Base-by-base conservation (phyloP, 495 filamentous ascomycete genomes). In the Tuber magnatum region DNA sequence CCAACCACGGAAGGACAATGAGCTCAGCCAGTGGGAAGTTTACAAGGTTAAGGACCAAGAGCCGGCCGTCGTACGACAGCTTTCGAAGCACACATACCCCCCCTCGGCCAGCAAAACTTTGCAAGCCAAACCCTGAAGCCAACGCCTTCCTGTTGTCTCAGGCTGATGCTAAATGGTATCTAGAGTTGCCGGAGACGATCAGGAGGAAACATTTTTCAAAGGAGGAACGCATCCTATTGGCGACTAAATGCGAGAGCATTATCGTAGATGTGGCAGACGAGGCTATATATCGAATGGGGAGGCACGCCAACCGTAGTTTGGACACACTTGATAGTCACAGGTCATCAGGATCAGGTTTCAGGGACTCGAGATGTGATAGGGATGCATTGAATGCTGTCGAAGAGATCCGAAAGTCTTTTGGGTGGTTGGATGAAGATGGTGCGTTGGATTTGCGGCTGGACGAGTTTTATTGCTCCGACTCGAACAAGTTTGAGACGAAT, bases 361-460 rank as follows among this genome's bases (percentile, higher is more conserved):
- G 80, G 70, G 83, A 74, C n/a, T 81, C 81, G 24, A 82, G 83
- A 68, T 71, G 80, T 32, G 81, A 79, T 61, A 65, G 76, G 32
- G 82, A 84, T 71, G 80, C 81, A 10, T 83, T 78, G 48, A 81
- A 84, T 70, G 84, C 84, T n/a, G 87, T 88, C 82, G 85, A 86
- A 73, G 84, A 85, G 24, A 86, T 93, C 71, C 88, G 88, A 75
- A 91, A 93, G 72, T 90, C 86, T 74, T 92, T 94, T 78, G 88
- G 90, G 44, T 93, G 92, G 92, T 84, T 94, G 72, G 92, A 96
- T 40, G 92, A 92, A 76, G 90, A 92, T 76, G 89, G 91, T 22
- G 89, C 92, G 71, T 84, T 94, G 35, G 91, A 94, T 80, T 84
- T 94, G 71, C 88, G 89, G 41, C 85, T 93, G 28, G 70, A 77